Conservation (phyloP, 768 basidiomycete genomes). For the Astraeus odoratus region DNA sequence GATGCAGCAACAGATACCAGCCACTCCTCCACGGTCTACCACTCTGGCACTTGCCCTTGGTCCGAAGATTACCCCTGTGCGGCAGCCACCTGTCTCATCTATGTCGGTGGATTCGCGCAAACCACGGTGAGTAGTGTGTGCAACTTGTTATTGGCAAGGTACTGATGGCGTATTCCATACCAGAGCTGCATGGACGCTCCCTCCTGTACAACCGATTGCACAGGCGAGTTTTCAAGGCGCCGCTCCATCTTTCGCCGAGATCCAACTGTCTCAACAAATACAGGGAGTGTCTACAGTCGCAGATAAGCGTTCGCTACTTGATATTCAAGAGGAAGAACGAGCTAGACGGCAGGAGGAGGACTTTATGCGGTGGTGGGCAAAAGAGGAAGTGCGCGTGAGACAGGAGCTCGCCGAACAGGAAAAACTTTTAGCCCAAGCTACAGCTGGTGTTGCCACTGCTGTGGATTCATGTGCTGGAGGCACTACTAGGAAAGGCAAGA, state of each 20-base stretch:
- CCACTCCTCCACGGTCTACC: constrained; percentile 20
- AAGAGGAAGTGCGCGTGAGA: constrained; percentile 69
- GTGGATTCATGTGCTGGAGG: no score
- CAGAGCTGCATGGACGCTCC: constrained; percentile 57
- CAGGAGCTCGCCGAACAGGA: constrained; percentile 32
- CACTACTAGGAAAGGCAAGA: no score
- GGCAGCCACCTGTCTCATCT: constrained; percentile 31
- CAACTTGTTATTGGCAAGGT: neutral
- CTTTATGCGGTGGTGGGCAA: constrained; percentile 86
- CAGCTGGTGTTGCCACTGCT: no score
- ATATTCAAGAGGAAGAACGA: constrained; percentile 84
- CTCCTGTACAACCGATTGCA: constrained; percentile 43
- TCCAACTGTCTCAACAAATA: constrained; percentile 71
- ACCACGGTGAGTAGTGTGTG: constrained; percentile 38
- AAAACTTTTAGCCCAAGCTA: neutral
- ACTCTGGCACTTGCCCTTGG: constrained; percentile 38
- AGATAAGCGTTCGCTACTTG: constrained; percentile 58
- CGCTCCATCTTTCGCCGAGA: constrained; percentile 70
- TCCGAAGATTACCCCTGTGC: constrained; percentile 57
- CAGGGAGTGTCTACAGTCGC: constrained; percentile 36
- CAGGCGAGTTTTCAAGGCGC: constrained; percentile 20
- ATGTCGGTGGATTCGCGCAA: constrained; percentile 32
- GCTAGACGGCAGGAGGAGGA: constrained; percentile 62
- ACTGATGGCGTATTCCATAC: constrained; percentile 8
- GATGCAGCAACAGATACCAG: constrained; percentile 13